Conservation (phyloP, 192 early-diverging fungal genomes). For the Phlyctochytrium bullatum region DNA sequence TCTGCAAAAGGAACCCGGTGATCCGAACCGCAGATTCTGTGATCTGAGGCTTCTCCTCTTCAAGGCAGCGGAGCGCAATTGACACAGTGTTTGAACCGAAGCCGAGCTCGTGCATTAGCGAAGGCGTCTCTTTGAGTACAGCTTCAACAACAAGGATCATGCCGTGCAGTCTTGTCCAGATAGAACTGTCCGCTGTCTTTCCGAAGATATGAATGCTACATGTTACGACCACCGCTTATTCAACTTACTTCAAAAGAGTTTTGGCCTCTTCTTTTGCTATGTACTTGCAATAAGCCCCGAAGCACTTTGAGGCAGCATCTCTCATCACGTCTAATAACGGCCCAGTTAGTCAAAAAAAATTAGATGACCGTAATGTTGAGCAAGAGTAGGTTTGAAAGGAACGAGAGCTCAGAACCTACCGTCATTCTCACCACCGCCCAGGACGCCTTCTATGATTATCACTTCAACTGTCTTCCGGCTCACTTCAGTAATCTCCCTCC, state of each 20-base stretch:
- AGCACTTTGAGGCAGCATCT: slow-evolving; percentile 56
- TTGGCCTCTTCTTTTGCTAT: slow-evolving; percentile 47
- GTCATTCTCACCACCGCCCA: slow-evolving; percentile 47
- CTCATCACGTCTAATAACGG: slow-evolving; percentile 46
- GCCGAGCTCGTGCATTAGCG: slow-evolving; percentile 37
- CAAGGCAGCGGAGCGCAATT: neutral
- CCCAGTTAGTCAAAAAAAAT: too few species aligned
- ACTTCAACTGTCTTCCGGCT: slow-evolving; percentile 58
- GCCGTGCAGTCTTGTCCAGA: slow-evolving; percentile 32
- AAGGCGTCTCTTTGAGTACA: slow-evolving; percentile 45
- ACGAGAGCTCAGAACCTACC: slow-evolving; percentile 12
- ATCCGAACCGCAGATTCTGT: slow-evolving; percentile 29
- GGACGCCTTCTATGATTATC: slow-evolving; percentile 60
- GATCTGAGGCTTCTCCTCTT: slow-evolving; percentile 28
- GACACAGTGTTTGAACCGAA: slow-evolving; percentile 3
- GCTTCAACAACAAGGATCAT: slow-evolving; percentile 48
- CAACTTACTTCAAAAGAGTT: slow-evolving; percentile 39
- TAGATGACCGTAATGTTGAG: too few species aligned
- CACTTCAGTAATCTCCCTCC: slow-evolving; percentile 55
- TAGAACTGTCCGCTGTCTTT: slow-evolving; percentile 5
- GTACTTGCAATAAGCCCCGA: slow-evolving; percentile 58
- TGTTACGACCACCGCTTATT: neutral
- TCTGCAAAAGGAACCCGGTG: slow-evolving; percentile 17
- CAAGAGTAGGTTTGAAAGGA: slow-evolving; percentile 1
- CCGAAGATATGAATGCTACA: slow-evolving; percentile 33